Conservation (phyloP, 169 alveolate species). For the Babesia gibsoni region DNA sequence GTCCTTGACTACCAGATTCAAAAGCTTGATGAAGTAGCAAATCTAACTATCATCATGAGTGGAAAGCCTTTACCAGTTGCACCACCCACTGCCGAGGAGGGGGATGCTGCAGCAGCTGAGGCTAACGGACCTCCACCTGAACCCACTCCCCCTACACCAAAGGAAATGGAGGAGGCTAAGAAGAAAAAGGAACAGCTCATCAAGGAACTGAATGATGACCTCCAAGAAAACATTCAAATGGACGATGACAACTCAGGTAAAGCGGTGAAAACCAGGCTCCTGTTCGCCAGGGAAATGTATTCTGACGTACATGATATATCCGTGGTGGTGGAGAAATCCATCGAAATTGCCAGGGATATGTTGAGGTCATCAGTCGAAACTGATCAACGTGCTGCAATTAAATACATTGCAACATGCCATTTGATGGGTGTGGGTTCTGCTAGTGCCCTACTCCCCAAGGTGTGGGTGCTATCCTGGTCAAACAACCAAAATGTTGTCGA, state of each 20-base stretch:
- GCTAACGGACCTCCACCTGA: constrained; percentile 10
- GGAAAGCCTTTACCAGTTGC: too few species aligned
- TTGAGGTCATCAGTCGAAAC: constrained; percentile 70
- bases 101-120: not conserved
- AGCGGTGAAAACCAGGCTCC: constrained; percentile 28
- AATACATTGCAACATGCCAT: constrained; percentile 66
- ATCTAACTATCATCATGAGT: too few species aligned
- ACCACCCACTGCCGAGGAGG: not conserved
- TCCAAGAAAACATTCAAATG: constrained; percentile 15
- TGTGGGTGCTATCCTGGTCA: constrained; percentile 77
- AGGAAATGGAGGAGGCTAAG: not conserved
- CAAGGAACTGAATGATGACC: constrained; percentile 22
- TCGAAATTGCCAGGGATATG: constrained; percentile 17
- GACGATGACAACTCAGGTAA: not conserved
- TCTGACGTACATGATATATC: constrained; percentile 53
- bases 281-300: constrained; percentile 51
- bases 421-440: constrained; percentile 68
- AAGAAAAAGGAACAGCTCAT: not conserved
- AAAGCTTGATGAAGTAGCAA: constrained; percentile 29
- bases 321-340: constrained; percentile 31
- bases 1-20: constrained; percentile 34
- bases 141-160: not conserved
- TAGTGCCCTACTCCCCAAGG: constrained; percentile 60
- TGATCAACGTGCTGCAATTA: constrained; percentile 71
- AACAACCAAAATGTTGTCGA: constrained; percentile 72